Evolutionary conservation across 2,329 filamentous ascomycete genomes (phyloP).

Genomic region (Aspergillus latus): DNA sequence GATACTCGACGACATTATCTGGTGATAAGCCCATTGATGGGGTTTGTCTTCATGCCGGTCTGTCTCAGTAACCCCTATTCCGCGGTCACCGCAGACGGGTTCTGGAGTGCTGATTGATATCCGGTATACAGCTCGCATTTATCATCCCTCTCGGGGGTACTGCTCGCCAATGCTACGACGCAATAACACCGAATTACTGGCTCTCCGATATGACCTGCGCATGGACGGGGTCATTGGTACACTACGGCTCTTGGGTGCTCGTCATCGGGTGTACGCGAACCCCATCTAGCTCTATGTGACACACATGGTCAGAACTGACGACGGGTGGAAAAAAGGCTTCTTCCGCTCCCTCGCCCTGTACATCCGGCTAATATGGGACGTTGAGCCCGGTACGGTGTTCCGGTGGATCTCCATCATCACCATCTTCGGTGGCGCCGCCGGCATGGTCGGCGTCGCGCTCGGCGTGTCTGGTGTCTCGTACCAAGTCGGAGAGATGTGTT

Average conservation of each 20-base stretch:
- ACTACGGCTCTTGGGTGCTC: constrained; percentile 11
- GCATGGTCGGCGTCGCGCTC: constrained; percentile 5
- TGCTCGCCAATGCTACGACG: constrained; percentile 5
- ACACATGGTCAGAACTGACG: too few species aligned
- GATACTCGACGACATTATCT: constrained; percentile 12
- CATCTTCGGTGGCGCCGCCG: constrained; percentile 12
- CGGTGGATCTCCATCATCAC: not conserved
- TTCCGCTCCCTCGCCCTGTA: constrained; percentile 11
- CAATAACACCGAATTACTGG: constrained; percentile 12
- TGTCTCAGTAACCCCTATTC: not conserved
- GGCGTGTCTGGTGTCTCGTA: constrained; percentile 12
- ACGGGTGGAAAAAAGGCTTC: not conserved
- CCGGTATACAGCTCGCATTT: constrained; percentile 3
- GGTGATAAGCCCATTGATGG: constrained; percentile 4
- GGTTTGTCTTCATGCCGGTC: constrained; percentile 12
- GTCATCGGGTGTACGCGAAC: constrained; percentile 5
- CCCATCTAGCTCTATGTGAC: too few species aligned
- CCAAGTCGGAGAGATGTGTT: constrained; percentile 11
- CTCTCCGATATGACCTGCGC: constrained; percentile 10
- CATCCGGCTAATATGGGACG: constrained; percentile 12
- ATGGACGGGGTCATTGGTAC: constrained; percentile 4
- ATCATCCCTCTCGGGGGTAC: constrained; percentile 8
- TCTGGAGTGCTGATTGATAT: too few species aligned
- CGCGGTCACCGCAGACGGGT: too few species aligned
- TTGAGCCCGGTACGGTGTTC: constrained; percentile 3